Base-by-base conservation (phyloP, 225 moss, liverwort and hornwort species). In the Neckera pumila region DNA sequence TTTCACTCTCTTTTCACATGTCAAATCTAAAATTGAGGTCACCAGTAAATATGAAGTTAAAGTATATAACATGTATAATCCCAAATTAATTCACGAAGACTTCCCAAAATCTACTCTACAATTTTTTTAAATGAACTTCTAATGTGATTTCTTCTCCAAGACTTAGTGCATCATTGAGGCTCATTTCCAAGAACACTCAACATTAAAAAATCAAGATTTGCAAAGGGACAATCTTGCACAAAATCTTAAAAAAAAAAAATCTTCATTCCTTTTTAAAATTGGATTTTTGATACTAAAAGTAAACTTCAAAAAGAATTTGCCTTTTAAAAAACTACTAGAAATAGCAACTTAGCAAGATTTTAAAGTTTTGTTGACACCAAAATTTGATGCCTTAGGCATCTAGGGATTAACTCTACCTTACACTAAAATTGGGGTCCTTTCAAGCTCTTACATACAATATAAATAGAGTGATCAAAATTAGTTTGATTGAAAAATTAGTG, bases 61-160 rank as follows among this genome's bases (percentile, higher is more conserved):
- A 25, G 5, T 4, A 51, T 16, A 42, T 15, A 42, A 26, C n/a
- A n/a, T n/a, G n/a, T n/a, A n/a, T n/a, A n/a, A n/a, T n/a, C 1
- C 2, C 1, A 0, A 43, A 26, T 72, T 3, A 38, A 72, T 72
- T 43, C 1, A 27, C 0, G 0, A n/a, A n/a, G n/a, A 0, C 17
- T 43, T 17, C 6, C 10, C 17, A 28, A 43, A 43, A 43, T 27
- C 26, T 25, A 14, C 8, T 69, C 2, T 12, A 2, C 0, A 38
- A 7, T 10, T 69, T 69, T 67, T 38, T 3, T 1, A 69, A 71
- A 15, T 71, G 1, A 70, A 70, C 26, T 40, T 8, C 2, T 40
- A 26, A 13, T 26, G 26, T 40, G 7, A 40, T 25, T 42, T 38
- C 25, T 65, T 25, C n/a, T 66, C 14, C 1, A 40, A 42, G 4